These are phyloP conservation scores for Xerocomellus dryophilus DNA, from an alignment of 768 basidiomycete genomes.

Conservation along the genomic window DNA sequence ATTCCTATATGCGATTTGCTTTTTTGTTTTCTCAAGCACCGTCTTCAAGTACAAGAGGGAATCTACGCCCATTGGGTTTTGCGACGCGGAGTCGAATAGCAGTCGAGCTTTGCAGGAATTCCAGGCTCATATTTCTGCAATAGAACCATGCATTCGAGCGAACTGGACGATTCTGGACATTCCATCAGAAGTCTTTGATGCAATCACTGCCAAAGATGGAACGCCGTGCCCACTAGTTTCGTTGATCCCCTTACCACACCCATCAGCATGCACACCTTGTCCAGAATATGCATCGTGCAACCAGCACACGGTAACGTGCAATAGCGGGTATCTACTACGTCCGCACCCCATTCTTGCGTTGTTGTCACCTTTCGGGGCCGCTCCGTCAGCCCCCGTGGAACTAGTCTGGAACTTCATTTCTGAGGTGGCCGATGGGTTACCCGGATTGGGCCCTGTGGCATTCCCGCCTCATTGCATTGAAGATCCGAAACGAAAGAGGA, in stretches of 20 bases:
- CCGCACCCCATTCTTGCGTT: conserved; percentile 55
- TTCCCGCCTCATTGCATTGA: conserved; percentile 74
- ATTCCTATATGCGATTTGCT: conserved; percentile 40
- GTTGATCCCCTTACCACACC: conserved; percentile 52
- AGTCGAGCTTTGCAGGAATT: conserved; percentile 54
- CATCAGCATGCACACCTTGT: conserved; percentile 69
- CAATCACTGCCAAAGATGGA: conserved; percentile 30
- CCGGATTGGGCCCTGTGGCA: conserved; percentile 72
- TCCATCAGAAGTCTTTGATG: conserved; percentile 26
- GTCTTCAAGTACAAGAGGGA: conserved; percentile 58
- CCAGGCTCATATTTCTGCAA: conserved; percentile 42
- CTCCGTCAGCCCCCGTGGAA: conserved; percentile 39
- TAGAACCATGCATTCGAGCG: conserved; percentile 54
- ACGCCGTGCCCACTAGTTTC: conserved; percentile 53
- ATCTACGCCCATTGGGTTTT: conserved; percentile 74
- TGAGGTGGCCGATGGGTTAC: conserved; percentile 60
- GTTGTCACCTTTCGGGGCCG: conserved; percentile 40
- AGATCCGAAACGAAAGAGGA: conserved; percentile 69
- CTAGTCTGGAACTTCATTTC: conserved; percentile 47
- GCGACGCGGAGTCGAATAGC: conserved; percentile 59
- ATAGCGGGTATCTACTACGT: conserved; percentile 62
- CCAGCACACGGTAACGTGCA: conserved; percentile 57
- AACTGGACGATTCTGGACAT: conserved; percentile 48
- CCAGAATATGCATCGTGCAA: conserved; percentile 66
- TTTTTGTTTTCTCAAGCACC: conserved; percentile 34